Evolutionary conservation across 2,329 filamentous ascomycete species (phyloP), one percentile per base, ranked within the genome.

Genomic region (Metarhizium sp.): DNA sequence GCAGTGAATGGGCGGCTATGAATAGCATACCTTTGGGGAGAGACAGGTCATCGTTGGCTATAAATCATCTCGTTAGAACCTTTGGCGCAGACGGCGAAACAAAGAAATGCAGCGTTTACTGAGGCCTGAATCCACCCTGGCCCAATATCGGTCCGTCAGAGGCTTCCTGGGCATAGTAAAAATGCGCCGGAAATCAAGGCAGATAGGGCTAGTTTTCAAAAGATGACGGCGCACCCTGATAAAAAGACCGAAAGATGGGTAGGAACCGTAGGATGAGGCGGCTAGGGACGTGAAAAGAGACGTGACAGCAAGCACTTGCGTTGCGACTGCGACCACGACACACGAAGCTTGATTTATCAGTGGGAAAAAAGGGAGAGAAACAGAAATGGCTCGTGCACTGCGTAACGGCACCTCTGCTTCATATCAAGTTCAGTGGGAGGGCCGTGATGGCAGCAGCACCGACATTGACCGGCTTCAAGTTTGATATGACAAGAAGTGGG

Each of bases 11-110:
- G 42, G 18, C 18, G 8, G 20, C 11, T 7, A 20, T 36, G n/a
- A 25, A 29, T 6, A 30, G 63, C 72, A 57, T 75, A 84, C 81
- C 82, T 73, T 86, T 86, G 32, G 82, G 82, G 20, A 86, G 73
- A 50, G 81, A 85, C 60, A 86, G 68, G 61, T 86, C 82, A 63
- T 86, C 82, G 60, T 80, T 84, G 53, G 72, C 82, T 85, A 58
- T n/a, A 50, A 49, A 30, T 40, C n/a, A 43, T 49, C 6, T 29
- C 57, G 70, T 77, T 63, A 75, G 73, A 52, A 43, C 34, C 6
- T 30, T 10, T 20, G 6, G n/a, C 42, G n/a, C 18, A 18, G 14
- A 20, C n/a, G 42, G 14, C 3, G 14, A 45, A 45, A 18, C n/a
- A 7, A 20, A 20, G 42, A 45, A 45, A 45, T 11, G 51, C 55